phyloP scores from a whole-genome alignment of 768 basidiomycete genomes.

The Leucogyrophana mollusca region DNA sequence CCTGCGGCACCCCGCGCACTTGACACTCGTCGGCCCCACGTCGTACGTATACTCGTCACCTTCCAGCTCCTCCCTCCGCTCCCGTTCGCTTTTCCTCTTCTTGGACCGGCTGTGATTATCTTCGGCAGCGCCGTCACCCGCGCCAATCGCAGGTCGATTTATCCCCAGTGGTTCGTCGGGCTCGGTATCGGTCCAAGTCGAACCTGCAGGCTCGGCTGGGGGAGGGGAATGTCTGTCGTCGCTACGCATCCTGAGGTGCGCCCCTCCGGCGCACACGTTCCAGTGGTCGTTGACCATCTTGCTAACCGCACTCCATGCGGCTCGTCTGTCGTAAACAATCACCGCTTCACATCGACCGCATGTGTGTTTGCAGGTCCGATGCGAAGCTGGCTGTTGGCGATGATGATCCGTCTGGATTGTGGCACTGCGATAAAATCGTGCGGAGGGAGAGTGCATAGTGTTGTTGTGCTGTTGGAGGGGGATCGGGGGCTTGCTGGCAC shows the following conservation, averaged over 20 bases:
- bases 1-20: constrained; percentile 26
- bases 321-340: constrained; percentile 26
- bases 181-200: no score
- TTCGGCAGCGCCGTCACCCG: background rate
- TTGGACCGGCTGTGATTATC: constrained; percentile 10
- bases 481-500: no score
- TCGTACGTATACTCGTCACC: constrained; percentile 24
- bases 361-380: background rate
- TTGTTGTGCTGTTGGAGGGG: no score
- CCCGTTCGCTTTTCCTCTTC: constrained; percentile 26
- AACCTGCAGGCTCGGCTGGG: no score
- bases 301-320: constrained; percentile 24
- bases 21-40: constrained; percentile 25
- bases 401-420: no score
- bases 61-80: constrained; percentile 25
- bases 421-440: no score
- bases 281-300: constrained; percentile 27
- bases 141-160: constrained; percentile 8
- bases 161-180: background rate
- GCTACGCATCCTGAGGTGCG: no score
- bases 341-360: constrained; percentile 23
- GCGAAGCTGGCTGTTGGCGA: constrained; percentile 7
- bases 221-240: no score
- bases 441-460: no score
- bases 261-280: no score